Evolutionary conservation across 495 filamentous ascomycete species (phyloP).

Genomic region (Amphirosellinia nigrospora): DNA sequence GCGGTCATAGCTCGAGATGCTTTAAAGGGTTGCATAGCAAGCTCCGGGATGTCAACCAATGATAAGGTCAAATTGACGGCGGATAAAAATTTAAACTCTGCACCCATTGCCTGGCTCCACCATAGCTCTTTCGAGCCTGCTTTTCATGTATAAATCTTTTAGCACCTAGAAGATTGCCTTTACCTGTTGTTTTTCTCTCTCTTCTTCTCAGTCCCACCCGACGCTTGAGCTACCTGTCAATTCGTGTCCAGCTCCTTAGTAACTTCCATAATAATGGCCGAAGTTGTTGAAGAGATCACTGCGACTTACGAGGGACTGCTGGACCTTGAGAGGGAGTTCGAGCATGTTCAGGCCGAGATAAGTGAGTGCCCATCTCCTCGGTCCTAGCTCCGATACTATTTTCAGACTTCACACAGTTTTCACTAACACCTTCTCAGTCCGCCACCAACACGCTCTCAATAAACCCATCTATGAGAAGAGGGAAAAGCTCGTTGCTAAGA

Average conservation of each 20-base stretch:
- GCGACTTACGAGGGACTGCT: constrained; percentile 63
- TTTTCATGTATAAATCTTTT: neutral
- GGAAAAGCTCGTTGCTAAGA: constrained; percentile 66
- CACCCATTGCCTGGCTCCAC: neutral
- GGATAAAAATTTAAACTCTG: constrained; percentile 22
- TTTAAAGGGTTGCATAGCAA: constrained; percentile 15
- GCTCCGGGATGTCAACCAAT: constrained; percentile 8
- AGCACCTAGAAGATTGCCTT: neutral
- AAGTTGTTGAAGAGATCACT: constrained; percentile 47
- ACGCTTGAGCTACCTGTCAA: neutral
- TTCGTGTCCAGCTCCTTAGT: neutral
- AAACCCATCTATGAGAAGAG: constrained; percentile 75
- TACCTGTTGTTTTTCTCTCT: neutral
- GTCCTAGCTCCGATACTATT: neutral
- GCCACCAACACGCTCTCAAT: constrained; percentile 58
- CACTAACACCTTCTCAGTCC: constrained; percentile 51
- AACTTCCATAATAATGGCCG: constrained; percentile 43
- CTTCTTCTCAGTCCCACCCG: neutral
- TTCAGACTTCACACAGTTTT: neutral
- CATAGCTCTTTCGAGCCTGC: neutral
- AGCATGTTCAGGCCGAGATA: constrained; percentile 71
- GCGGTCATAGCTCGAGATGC: constrained; percentile 8
- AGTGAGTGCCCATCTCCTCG: constrained; percentile 53
- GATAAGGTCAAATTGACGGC: constrained; percentile 17
- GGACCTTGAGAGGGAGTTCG: constrained; percentile 72